These are phyloP conservation scores for Macrophomina tecta DNA, from an alignment of 2,329 filamentous ascomycete genomes.

Conservation along the genomic window DNA sequence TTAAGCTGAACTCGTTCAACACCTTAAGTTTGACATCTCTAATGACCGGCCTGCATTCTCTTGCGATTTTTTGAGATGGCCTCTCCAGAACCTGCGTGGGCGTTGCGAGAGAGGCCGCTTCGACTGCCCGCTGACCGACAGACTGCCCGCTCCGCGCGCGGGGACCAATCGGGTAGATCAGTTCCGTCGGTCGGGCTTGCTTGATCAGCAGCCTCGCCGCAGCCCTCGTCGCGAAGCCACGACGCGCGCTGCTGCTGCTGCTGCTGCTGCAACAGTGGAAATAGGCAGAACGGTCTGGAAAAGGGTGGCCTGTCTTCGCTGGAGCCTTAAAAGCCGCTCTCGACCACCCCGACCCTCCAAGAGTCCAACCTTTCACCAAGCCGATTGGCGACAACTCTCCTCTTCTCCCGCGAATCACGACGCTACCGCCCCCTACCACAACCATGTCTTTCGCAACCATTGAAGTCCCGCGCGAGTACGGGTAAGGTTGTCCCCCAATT, in stretches of 20 bases:
- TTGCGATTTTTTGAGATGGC: neutral
- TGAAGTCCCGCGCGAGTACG: slow-evolving; percentile 38
- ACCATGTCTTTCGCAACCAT: slow-evolving; percentile 31
- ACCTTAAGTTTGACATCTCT: neutral
- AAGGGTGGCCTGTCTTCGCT: neutral
- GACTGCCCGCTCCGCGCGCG: neutral
- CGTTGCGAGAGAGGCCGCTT: neutral
- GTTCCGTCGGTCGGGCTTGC: slow-evolving; percentile 10
- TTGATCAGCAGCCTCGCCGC: slow-evolving; percentile 20
- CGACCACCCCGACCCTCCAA: neutral
- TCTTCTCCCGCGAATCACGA: neutral
- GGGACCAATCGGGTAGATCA: slow-evolving; percentile 13
- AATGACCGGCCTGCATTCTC: neutral
- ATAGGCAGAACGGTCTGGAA: neutral
- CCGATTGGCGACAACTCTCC: neutral
- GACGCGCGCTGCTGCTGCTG: too few relatives aligned
- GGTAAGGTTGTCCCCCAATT: slow-evolving; percentile 35
- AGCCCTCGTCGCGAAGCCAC: neutral
- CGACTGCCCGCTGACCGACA: neutral
- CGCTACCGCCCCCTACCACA: neutral
- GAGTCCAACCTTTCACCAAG: neutral
- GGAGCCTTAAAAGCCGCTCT: slow-evolving; percentile 3
- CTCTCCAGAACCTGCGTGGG: neutral
- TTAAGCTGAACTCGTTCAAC: slow-evolving; percentile 17
- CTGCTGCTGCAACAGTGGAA: neutral